These are phyloP conservation scores for Neurospora sp. DNA, from an alignment of 495 filamentous ascomycete genomes.

Conservation along the genomic window DNA sequence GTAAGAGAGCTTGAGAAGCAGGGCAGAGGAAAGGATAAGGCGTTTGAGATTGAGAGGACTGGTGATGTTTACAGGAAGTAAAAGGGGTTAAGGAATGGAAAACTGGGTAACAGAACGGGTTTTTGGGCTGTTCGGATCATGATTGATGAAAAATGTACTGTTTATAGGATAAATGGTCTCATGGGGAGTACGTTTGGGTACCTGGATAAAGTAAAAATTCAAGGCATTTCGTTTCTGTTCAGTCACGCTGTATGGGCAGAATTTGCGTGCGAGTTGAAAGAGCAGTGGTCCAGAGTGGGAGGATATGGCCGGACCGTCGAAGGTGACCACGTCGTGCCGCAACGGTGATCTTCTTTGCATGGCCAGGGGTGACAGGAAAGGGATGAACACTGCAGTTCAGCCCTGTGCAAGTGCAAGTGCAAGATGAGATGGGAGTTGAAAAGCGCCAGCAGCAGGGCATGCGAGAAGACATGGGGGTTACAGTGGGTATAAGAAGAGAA, in stretches of 20 bases:
- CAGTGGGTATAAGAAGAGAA: background rate
- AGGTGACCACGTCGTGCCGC: background rate
- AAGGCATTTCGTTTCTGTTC: background rate
- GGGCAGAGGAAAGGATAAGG: constrained; percentile 35
- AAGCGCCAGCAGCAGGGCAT: background rate
- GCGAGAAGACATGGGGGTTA: background rate
- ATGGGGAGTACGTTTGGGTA: background rate
- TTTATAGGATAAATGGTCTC: background rate
- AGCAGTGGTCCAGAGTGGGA: background rate
- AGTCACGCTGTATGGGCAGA: background rate
- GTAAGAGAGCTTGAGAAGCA: constrained; percentile 33
- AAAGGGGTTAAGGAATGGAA: background rate
- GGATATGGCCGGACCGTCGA: background rate
- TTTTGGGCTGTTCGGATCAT: background rate
- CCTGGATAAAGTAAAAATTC: background rate
- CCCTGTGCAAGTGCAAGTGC: background rate
- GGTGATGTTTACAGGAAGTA: constrained; percentile 29
- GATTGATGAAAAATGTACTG: background rate
- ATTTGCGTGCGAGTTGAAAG: background rate
- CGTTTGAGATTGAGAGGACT: constrained; percentile 29
- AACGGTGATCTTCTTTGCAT: background rate
- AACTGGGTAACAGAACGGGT: background rate
- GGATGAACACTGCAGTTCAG: background rate
- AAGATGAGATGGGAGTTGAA: background rate
- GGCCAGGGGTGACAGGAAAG: background rate